Evolutionary conservation across 495 filamentous ascomycete genomes (phyloP).

Genomic region (Daldinia childiae): DNA sequence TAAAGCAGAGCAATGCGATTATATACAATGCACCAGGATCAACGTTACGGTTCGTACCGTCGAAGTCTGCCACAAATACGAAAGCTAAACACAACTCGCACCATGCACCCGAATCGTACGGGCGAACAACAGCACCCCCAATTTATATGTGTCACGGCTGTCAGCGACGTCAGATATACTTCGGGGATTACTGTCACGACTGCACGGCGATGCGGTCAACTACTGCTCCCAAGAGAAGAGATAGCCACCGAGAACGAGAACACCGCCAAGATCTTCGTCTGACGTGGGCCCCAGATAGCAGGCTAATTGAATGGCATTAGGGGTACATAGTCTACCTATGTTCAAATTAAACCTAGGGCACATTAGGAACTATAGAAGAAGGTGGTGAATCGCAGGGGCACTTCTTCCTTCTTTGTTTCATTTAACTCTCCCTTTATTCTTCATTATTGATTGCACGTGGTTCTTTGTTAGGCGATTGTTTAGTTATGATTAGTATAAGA

Average conservation of each 20-base stretch:
- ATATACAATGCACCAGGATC: conserved; percentile 47
- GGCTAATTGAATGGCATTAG: conserved; percentile 24
- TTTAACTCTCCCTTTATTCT: neutral
- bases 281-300: conserved; percentile 20
- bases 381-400: neutral
- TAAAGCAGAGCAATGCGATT: conserved; percentile 35
- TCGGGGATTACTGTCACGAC: conserved; percentile 35
- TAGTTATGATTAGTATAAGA: neutral
- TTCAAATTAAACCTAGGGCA: neutral
- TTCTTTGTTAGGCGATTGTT: neutral
- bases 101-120: conserved; percentile 3
- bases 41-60: conserved; percentile 28
- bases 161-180: conserved; percentile 16
- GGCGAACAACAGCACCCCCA: neutral
- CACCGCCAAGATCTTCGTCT: neutral
- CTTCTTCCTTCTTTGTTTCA: neutral
- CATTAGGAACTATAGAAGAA: neutral
- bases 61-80: neutral
- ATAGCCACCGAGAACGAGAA: neutral
- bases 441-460: neutral
- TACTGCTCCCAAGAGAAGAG: neutral
- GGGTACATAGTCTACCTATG: neutral
- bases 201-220: conserved; percentile 16
- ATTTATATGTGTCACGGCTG: conserved; percentile 33
- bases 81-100: conserved; percentile 48